A percentile compares a stretch with the other conserved stretches of the same genome.
phyloP scores from a whole-genome alignment of 2,329 filamentous ascomycete species.

The Calonectria pseudoreteaudii region DNA sequence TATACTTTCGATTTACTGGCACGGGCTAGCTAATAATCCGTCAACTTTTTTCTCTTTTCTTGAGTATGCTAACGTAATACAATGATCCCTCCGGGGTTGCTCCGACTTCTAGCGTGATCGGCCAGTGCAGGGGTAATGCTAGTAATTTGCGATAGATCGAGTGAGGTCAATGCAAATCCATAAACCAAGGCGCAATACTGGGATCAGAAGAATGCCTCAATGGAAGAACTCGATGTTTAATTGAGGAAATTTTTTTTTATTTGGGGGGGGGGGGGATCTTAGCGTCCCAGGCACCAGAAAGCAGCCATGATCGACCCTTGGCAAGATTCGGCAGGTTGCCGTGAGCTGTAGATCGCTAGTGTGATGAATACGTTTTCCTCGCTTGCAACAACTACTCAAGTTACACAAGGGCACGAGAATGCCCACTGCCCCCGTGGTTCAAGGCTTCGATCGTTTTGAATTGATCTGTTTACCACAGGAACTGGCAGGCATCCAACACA shows the following conservation, averaged over 20 bases:
- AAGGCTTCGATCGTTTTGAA: slow-evolving; percentile 5
- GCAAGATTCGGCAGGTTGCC: slow-evolving; percentile 1
- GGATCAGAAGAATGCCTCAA: neutral
- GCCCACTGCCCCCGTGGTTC: neutral
- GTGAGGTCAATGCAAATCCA: neutral
- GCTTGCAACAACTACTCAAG: neutral
- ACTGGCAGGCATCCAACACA: neutral
- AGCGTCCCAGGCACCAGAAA: neutral
- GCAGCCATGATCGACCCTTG: neutral
- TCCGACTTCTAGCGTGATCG: slow-evolving; percentile 16
- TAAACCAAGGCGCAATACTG: neutral
- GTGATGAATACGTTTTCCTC: neutral
- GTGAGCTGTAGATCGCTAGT: neutral
- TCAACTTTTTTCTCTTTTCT: neutral
- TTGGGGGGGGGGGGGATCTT: no score
- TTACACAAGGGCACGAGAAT: slow-evolving; percentile 12
- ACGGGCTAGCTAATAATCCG: neutral
- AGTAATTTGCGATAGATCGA: neutral
- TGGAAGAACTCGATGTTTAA: no score
- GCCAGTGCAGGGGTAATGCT: slow-evolving; percentile 17
- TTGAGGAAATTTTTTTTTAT: no score
- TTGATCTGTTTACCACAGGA: slow-evolving; percentile 9
- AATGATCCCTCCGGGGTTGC: neutral
- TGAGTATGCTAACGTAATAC: neutral
- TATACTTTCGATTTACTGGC: neutral